Evolutionary conservation across 2,329 filamentous ascomycete genomes (phyloP), one percentile per base, ranked within the genome.

Genomic region (Ophiocordyceps camponoti-rufipedis): DNA sequence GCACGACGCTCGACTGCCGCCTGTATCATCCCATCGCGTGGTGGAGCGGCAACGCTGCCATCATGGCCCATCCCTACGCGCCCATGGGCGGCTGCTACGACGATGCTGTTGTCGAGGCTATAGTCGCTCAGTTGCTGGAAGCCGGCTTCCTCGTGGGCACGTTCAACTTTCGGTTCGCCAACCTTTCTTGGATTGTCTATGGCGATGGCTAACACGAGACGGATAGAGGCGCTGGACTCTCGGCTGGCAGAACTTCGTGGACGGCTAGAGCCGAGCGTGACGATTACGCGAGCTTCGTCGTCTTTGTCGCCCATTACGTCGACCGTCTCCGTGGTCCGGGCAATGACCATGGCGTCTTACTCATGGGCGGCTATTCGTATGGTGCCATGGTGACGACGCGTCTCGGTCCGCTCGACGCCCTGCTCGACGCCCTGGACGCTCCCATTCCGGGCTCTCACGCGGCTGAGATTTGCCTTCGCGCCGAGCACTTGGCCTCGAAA

Each of bases 11-110:
- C 46, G 75, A 88, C 53, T 93, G 87, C 58, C 83, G 89, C 47
- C 64, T 96, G 48, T 93, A 91, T 61, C 80, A 91, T 53, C 81
- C 82, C 1, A 53, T 58, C 2, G 70, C 35, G n/a, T 38, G 14
- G 3, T 75, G 71, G 71, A 56, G 52, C 40, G 64, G 63, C 43
- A 64, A 76, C 50, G 70, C 68, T 14, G 74, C 72, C 42, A 68
- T 94, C 4, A 66, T 96, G 38, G 88, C 88, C 12, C 91, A 96
- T 60, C 89, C 91, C 0, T 96, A 96, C 58, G 86, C 85, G 32
- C 80, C 85, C 0, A 67, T 96, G 44, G 91, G 91, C 5, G 91
- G 89, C 5, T 79, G 69, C 59, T 91, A 79, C 57, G 85, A 96
- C 58, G 88, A 96, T 57, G 73, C 75, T 0, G 71, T 94, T 0